Base-by-base conservation (phyloP, 306 rosid species). In the Trifolium dubium region DNA sequence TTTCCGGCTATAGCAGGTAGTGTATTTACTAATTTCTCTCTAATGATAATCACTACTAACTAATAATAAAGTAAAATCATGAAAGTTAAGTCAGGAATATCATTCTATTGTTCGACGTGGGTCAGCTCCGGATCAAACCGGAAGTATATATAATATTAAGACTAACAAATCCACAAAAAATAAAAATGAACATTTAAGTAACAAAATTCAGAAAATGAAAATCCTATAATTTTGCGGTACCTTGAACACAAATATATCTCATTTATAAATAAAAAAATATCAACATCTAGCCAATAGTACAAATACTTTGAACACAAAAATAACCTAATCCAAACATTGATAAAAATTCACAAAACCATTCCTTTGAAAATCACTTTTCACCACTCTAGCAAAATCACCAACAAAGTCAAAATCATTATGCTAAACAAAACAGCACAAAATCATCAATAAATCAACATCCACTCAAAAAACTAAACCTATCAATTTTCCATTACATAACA, bases 311-410 rank as follows among this genome's bases (percentile, higher is more conserved):
- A 51, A 62, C 46, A 39, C 66, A 46, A 39, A 62, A n/a, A 4
- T 62, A 63, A 62, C 39, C 65, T 10, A 29, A 70, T 40, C 64
- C 39, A 70, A 47, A 15, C 69, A 28, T 43, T 23, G 10, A 39
- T 13, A 40, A 23, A 7, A 17, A 63, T 61, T 60, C 66, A 66
- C 56, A 34, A 35, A 49, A 68, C 17, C 14, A 0, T 31, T 49
- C 41, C 28, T 28, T 44, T 43, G 11, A 17, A 64, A 39, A 18
- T 28, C 72, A 67, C 1, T 41, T 44, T 40, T 31, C 71, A 13
- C 6, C 54, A 47, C 14, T 30, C 40, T 4, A 12, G 6, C 5
- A 17, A 37, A 63, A 4, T 8, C 47, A 37, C 41, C 31, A 31
- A 40, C 71, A 65, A 65, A 65, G 6, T 5, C 32, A 29, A 31